phyloP scores from a whole-genome alignment of 495 filamentous ascomycete species.

The Penicillium robsamsonii region DNA sequence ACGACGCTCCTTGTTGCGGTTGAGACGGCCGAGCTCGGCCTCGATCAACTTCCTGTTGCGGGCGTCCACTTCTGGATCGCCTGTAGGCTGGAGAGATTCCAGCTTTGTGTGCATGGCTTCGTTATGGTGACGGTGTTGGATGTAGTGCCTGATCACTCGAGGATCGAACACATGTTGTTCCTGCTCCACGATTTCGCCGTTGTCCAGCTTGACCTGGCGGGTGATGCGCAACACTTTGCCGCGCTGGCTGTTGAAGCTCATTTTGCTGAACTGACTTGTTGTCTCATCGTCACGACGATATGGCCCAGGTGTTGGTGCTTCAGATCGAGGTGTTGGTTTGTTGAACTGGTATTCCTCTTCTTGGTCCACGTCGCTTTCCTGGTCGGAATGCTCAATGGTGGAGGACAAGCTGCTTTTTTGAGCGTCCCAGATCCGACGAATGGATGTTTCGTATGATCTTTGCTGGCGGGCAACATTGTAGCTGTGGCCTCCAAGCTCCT shows the following conservation, averaged over 20 bases:
- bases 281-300: conserved; percentile 70
- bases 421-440: conserved; percentile 83
- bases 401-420: conserved; percentile 77
- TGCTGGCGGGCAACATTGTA: conserved; percentile 97
- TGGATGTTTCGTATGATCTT: conserved; percentile 80
- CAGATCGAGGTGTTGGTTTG: conserved; percentile 60
- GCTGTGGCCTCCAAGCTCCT: conserved; percentile 88
- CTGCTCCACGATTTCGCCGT: conserved; percentile 59
- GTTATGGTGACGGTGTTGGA: conserved; percentile 48
- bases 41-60: conserved; percentile 62
- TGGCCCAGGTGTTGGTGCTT: conserved; percentile 56
- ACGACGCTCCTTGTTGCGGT: conserved; percentile 87
- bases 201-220: conserved; percentile 58
- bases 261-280: conserved; percentile 79
- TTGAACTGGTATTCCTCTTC: conserved; percentile 59
- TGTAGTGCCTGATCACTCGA: conserved; percentile 67
- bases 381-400: conserved; percentile 58
- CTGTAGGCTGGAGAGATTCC: conserved; percentile 65
- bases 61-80: conserved; percentile 67
- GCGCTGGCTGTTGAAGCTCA: conserved; percentile 64
- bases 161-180: conserved; percentile 68
- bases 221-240: conserved; percentile 76
- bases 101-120: conserved; percentile 69
- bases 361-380: conserved; percentile 65
- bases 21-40: conserved; percentile 74